These are phyloP conservation scores for Schwanniomyces etchellsii DNA, from an alignment of 1,139 yeast species.

Conservation along the genomic window DNA sequence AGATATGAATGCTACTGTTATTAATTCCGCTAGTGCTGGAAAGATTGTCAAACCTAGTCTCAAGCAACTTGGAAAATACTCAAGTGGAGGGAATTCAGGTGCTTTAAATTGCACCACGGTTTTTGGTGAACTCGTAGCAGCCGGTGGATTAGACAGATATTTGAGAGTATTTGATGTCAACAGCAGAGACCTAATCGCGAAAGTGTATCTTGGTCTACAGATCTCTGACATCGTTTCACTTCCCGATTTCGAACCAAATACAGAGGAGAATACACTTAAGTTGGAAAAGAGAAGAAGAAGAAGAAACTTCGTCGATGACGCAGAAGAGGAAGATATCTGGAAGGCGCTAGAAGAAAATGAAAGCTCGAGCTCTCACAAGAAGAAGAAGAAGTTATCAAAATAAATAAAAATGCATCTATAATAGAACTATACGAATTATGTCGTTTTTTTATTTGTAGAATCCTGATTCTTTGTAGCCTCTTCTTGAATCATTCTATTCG, in stretches of 20 bases:
- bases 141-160: constrained; percentile 87
- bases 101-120: constrained; percentile 20
- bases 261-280: constrained; percentile 9
- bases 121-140: constrained; percentile 30
- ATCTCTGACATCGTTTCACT: constrained; percentile 53
- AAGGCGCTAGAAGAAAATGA: constrained; percentile 24
- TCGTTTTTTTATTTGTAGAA: background rate
- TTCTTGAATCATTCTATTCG: constrained; percentile 15
- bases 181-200: constrained; percentile 56
- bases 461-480: constrained; percentile 6
- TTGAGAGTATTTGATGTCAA: constrained; percentile 65
- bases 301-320: constrained; percentile 4
- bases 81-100: constrained; percentile 43
- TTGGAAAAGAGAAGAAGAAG: constrained; percentile 17
- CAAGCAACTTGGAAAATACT: constrained; percentile 33
- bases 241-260: constrained; percentile 15
- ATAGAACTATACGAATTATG: background rate
- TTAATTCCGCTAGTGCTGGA: constrained; percentile 42
- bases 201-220: constrained; percentile 73
- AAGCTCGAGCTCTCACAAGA: constrained; percentile 20
- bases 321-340: constrained; percentile 37
- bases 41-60: constrained; percentile 32
- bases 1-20: constrained; percentile 32
- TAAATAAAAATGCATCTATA: constrained; percentile 1
- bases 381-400: constrained; percentile 8